These are phyloP conservation scores for Pestalotiopsis sp. DNA, from an alignment of 2,329 filamentous ascomycete species.

Conservation along the genomic window DNA sequence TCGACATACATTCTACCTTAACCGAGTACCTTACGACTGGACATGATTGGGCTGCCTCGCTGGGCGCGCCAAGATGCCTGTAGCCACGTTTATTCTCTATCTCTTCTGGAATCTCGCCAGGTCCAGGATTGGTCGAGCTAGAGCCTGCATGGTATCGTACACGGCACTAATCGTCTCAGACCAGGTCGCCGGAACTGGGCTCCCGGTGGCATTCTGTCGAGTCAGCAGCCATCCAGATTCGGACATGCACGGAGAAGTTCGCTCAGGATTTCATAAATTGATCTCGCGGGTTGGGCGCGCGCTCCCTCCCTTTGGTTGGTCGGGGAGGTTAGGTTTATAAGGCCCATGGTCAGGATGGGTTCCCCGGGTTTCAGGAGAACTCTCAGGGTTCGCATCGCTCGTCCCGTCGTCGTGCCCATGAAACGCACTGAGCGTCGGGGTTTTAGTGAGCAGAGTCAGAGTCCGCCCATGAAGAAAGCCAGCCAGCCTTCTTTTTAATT, in stretches of 20 bases:
- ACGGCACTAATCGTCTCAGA: neutral
- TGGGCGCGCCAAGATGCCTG: neutral
- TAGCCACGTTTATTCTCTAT: neutral
- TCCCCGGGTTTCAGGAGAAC: neutral
- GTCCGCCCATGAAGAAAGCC: neutral
- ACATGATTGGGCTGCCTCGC: neutral
- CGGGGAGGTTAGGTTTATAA: neutral
- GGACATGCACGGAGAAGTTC: neutral
- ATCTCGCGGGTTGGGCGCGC: neutral
- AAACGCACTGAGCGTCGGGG: neutral
- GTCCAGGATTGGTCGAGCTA: neutral
- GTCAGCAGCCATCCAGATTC: neutral
- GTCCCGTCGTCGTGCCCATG: neutral
- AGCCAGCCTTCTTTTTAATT: neutral
- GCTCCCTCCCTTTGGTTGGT: neutral
- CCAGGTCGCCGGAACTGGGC: constrained; percentile 2
- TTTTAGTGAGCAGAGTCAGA: neutral
- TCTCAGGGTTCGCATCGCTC: neutral
- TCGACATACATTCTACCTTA: too few species aligned
- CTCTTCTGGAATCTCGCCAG: neutral
- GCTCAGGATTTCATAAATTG: neutral
- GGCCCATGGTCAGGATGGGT: neutral
- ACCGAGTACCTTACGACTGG: too few species aligned
- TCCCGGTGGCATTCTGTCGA: neutral
- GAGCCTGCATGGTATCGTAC: neutral